Base-by-base conservation (phyloP, 345 rosid genomes). In the Murraya paniculata region DNA sequence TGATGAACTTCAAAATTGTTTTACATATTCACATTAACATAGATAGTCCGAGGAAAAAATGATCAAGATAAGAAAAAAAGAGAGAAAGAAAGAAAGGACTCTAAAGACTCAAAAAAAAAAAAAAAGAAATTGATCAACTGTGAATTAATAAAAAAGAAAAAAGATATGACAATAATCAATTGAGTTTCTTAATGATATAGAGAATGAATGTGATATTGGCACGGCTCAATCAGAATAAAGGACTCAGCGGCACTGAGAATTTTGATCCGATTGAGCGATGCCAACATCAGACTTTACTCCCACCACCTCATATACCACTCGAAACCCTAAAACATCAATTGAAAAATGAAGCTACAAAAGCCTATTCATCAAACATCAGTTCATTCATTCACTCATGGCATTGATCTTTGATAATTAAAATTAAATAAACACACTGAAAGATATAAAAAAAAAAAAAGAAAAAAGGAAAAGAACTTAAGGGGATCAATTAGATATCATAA, bases 211-310 rank as follows among this genome's bases (percentile, higher is more conserved):
- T 24, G 93, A 90, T 88, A 90, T 88, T 90, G 88, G 93, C 90
- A 81, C 91, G 93, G 93, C 88, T 90, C 90, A 90, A 90, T 90
- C 94, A 86, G 88, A 89, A 80, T 81, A 89, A 87, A 90, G 68
- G 84, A 86, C 87, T 87, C 89, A 80, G 48, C 25, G 3, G 18
- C 31, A 45, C 28, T n/a, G 75, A 73, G 55, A 65, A 25, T 60
- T 78, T 78, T 64, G 77, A 78, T 55, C 73, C 28, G 81, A 78
- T 78, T 78, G 81, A 55, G 60, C 72, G 21, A 68, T 8, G 72
- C 72, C 81, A 78, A 78, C 72, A 78, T 72, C 68, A 35, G 22
- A 8, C 56, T 14, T 25, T 48, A 11, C 5, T 33, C 59, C 6
- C 0, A 30, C 9, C 22, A 28, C 16, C 36, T 30, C 5, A 2